Evolutionary conservation across 768 basidiomycete species (phyloP).

Genomic region (Panaeolus cyanescens): DNA sequence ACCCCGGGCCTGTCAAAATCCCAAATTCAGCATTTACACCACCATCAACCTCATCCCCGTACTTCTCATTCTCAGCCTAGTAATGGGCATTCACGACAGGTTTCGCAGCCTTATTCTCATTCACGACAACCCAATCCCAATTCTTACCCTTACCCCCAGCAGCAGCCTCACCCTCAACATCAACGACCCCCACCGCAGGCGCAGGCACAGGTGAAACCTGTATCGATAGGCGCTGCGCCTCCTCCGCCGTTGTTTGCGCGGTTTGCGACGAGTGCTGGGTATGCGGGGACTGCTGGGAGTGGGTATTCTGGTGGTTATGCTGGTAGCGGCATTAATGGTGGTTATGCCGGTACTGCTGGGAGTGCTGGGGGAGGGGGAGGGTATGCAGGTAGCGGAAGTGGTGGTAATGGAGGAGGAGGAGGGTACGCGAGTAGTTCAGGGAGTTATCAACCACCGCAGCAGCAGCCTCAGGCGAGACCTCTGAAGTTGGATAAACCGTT

Average conservation of each 20-base stretch:
- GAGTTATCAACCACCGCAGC: slow-evolving; percentile 37
- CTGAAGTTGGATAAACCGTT: slow-evolving; percentile 33
- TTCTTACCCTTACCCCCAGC: slow-evolving; percentile 12
- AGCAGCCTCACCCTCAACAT: slow-evolving; percentile 17
- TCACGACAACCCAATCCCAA: slow-evolving; percentile 5
- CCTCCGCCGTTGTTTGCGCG: slow-evolving; percentile 43
- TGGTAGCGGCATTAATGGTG: no score
- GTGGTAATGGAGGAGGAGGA: no score
- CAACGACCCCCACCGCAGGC: background rate
- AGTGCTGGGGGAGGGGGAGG: no score
- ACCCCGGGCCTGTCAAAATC: slow-evolving; percentile 18
- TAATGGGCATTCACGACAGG: slow-evolving; percentile 1
- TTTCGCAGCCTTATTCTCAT: background rate
- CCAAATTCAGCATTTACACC: slow-evolving; percentile 10
- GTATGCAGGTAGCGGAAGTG: no score
- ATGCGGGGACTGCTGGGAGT: background rate
- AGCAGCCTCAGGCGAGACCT: slow-evolving; percentile 35
- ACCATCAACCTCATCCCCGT: slow-evolving; percentile 6
- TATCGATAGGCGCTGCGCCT: slow-evolving; percentile 8
- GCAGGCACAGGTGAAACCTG: background rate
- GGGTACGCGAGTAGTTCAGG: no score
- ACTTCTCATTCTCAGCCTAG: background rate
- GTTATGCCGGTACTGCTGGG: no score
- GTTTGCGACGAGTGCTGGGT: slow-evolving; percentile 33
- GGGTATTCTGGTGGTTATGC: background rate